Conservation (phyloP, 75 land plant species). For the Selaginella tamariscina region DNA sequence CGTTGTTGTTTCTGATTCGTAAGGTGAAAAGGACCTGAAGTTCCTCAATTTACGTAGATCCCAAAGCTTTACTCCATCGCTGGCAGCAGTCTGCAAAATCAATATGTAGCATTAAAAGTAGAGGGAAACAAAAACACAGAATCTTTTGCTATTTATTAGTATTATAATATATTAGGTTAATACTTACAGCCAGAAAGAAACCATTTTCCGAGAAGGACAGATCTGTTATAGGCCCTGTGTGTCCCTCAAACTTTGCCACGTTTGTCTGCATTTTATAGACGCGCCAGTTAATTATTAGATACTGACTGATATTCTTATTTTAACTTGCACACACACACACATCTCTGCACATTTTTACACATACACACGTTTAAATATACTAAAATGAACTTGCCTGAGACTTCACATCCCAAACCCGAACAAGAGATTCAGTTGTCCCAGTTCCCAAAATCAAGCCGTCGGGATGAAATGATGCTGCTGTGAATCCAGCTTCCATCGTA, state of each 20-base stretch:
- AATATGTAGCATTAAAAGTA: neutral
- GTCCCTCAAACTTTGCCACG: constrained; percentile 95
- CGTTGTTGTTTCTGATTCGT: constrained; percentile 63
- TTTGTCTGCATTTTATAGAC: constrained; percentile 61
- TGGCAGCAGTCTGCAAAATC: constrained; percentile 68
- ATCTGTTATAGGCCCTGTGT: constrained; percentile 71
- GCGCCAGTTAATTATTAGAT: no score
- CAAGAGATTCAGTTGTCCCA: constrained; percentile 81
- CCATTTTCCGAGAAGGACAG: constrained; percentile 98
- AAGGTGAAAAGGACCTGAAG: constrained; percentile 68
- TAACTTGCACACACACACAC: no score
- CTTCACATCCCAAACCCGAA: constrained; percentile 98
- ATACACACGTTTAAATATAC: no score
- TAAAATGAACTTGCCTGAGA: constrained; percentile 52
- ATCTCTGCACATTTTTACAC: no score
- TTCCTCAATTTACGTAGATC: constrained; percentile 90
- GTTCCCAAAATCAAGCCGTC: constrained; percentile 99
- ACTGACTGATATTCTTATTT: no score
- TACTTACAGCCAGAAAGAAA: constrained; percentile 90
- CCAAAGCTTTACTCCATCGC: constrained; percentile 97
- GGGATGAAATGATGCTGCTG: constrained; percentile 96
- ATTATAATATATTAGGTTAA: neutral
- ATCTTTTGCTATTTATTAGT: neutral
- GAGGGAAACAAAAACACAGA: neutral
- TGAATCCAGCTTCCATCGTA: constrained; percentile 61